Base-by-base conservation (phyloP, 2,329 filamentous ascomycete species). In the Graphilbum sp. region DNA sequence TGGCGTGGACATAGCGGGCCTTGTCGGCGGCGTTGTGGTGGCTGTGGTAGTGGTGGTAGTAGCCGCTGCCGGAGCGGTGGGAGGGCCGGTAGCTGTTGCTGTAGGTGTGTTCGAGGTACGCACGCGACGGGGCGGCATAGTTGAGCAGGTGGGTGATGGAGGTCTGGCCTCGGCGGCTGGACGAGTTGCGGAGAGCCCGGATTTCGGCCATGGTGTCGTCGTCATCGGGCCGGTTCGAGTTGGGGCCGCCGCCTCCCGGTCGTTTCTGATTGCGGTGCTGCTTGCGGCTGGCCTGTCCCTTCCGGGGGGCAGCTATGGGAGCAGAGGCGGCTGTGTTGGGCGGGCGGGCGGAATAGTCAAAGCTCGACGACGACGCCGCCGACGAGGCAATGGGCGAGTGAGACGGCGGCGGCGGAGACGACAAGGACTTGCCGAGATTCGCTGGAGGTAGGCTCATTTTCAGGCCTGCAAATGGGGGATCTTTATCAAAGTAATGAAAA, bases 81-180 rank as follows among this genome's bases (percentile, higher is more conserved):
- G 65, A 64, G 48, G 65, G 18, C 21, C 34, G 20, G 33, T 32
- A 35, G 18, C 16, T 8, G n/a, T 17, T 24, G 23, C 38, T 58
- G 41, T 66, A 39, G 5, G 61, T 39, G 33, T 64, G 64, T 46
- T 73, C 69, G 49, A 68, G 68, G 43, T 77, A 72, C 18, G 79
- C 79, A 35, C 83, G 74, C 32, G 81, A 76, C 18, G 87, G 82
- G 17, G 85, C 65, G 33, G 81, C 76, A 58, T 95, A 93, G 62
- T 88, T 88, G 68, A 98, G 82, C 41, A 98, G 63, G 58, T 98
- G 90, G 31, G 90, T 96, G 54, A 98, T 98, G 51, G 84, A 93
- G 38, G 86, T 95, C 59, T 95, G 88, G 38, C 90, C 90, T 50
- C 90, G 84, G 42, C 90, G 79, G 52, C 68, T 70, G n/a, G 64